Percentiles rank a stretch among this genome's conserved stretches.
These are phyloP conservation scores for Blastocystis sp. DNA, from an alignment of 352 stramenopile genomes.

Conservation along the genomic window DNA sequence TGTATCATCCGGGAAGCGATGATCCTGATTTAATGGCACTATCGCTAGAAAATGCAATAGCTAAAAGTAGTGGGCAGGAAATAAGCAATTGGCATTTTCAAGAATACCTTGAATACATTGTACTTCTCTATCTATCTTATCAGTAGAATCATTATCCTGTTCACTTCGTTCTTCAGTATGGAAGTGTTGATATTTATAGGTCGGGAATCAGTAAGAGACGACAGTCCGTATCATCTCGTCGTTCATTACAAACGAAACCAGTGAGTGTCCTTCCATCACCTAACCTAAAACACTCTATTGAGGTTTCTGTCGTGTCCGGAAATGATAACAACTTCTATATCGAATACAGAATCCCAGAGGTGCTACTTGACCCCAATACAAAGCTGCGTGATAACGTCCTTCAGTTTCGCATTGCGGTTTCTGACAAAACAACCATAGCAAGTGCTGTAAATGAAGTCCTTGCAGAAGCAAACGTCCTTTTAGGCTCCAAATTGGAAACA, in stretches of 20 bases:
- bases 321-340: background rate
- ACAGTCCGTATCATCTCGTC: too few relatives aligned
- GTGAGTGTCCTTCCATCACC: background rate
- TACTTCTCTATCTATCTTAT: background rate
- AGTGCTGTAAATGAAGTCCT: background rate
- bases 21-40: background rate
- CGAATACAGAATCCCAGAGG: constrained; percentile 44
- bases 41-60: background rate
- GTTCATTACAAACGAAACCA: background rate
- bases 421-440: background rate
- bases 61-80: background rate
- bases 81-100: background rate
- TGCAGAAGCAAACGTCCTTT: constrained; percentile 5
- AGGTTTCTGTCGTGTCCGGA: background rate
- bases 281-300: background rate
- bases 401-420: constrained; percentile 40
- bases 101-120: background rate
- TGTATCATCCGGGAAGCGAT: background rate
- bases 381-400: background rate
- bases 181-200: background rate
- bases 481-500: background rate
- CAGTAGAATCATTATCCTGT: background rate
- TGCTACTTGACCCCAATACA: background rate
- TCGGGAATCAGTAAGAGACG: too few relatives aligned
- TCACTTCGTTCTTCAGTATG: background rate